Base-by-base conservation (phyloP, 2,329 filamentous ascomycete species). In the Botrytis elliptica region DNA sequence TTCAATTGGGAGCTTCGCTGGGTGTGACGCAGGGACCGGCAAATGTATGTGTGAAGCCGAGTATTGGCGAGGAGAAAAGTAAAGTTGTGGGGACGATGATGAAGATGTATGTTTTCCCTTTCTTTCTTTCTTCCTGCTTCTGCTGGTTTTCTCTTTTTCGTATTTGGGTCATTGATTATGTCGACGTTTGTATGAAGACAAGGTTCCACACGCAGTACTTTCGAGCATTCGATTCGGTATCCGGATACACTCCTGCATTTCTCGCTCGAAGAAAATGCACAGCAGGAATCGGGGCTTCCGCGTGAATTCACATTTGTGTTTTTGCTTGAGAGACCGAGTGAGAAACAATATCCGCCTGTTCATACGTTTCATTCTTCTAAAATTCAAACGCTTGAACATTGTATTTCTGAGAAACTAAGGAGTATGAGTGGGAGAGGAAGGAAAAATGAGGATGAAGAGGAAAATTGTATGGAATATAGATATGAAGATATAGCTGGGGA, bases 281-380 rank as follows among this genome's bases (percentile, higher is more conserved):
- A 86, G 14, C 85, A 87, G 75, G 81, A 83, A 38, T 85, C 84
- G 7, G 85, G 85, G 3, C 78, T 87, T 7, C 85, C 85, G 16
- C 82, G 85, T 14, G 85, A 87, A 73, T 86, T 87, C 68, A 86
- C 85, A 4, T 86, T 87, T 76, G 85, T 85, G 25, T 82, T 87
- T 80, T 78, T 87, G 9, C 79, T 87, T 9, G 77, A 78, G 55
- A 70, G 77, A 40, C 68, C 74, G 5, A 73, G 69, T 20, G 70
- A 75, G 5, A 33, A 71, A 16, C 44, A 65, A 33, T 52, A 57
- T 38, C 52, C 63, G 5, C 49, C 71, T 7, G 40, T 75, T 75
- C 66, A 75, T 70, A 40, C 71, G 40, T 40, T 71, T 52, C 33
- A 74, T n/a, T 57, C 36, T n/a, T 64, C 55, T 18, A 46, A 1